Base-by-base conservation (phyloP, 2,329 filamentous ascomycete species). In the Emmonsiellopsis sp. region DNA sequence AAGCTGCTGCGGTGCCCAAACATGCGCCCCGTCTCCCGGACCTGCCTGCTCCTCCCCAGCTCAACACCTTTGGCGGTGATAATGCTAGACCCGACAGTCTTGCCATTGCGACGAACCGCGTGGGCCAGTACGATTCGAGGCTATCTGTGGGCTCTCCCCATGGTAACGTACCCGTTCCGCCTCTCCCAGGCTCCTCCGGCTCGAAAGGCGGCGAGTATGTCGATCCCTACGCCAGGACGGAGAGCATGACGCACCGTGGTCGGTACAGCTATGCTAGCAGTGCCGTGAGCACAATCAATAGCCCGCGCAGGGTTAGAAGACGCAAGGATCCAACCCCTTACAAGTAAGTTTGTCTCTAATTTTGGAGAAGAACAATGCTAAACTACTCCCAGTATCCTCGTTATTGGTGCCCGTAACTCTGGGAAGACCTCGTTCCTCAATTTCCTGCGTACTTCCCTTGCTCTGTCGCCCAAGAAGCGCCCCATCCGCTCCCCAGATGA, bases 381-480 rank as follows among this genome's bases (percentile, higher is more conserved):
- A 34, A 46, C 33, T 32, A 46, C 27, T 14, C 9, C 33, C 42
- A 21, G 37, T 40, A 84, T 98, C 61, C 82, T 98, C 55, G 85
- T 98, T 56, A 83, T 97, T 63, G 93, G 93, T 56, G 86, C 89
- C 49, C 85, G 87, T 55, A 86, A 85, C 69, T 86, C 88, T 6
- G 93, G 93, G 69, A 98, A 98, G 76, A 95, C 91, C 0, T 95
- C 90, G 1, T 96, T 98, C 72, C 85, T 98, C 65, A 88, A 96
- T 60, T 97, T 98, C 67, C 83, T 98, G 61, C 89, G 89, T 72
- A 87, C 84, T 49, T 86, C 92, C 1, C 79, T 97, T 51, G 86
- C 88, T 14, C 77, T 93, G 52, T 88, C 90, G n/a, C 73, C 84
- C 6, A 88, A 86, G 71, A 94, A 94, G 73, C 83, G 85, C 53